Base-by-base conservation (phyloP, 331 rosid species). In the Malus hybrid region DNA sequence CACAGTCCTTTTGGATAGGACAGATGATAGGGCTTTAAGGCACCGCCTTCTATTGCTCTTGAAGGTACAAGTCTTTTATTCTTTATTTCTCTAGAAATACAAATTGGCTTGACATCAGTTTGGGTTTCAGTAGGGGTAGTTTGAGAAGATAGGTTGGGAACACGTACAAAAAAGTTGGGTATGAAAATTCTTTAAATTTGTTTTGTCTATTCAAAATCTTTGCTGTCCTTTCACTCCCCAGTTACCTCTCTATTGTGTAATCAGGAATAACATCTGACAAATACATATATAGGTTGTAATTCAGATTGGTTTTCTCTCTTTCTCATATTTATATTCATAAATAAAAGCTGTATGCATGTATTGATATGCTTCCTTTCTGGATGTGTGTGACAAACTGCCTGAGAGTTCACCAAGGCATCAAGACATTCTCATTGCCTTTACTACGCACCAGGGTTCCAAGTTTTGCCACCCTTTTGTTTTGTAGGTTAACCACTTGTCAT, bases 11-110 rank as follows among this genome's bases (percentile, higher is more conserved):
- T 82, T 95, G 91, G 99, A 95, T 83, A 87, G 99, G 82, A 95
- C 98, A 55, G 93, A 88, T 88, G 99, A 95, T 84, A 95, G 98
- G 83, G 96, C 99, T 79, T 83, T 95, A 85, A 95, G 99, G 83
- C 98, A 95, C 83, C 92, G 99, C 34, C 99, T 95, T 79, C 96
- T 95, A 55, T 89, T 95, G 82, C 99, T 95, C 78, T 80, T 92
- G 85, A 95, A 92, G 99, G 99, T 95, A 68, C 61, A 68, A 52
- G 42, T 58, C 57, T 61, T 26, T 20, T 68, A 33, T 19, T 52
- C 10, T 26, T 36, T 36, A 61, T 63, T 52, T 29, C 39, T 61
- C 39, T 77, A 15, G 69, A 2, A 77, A 58, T 32, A 44, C 26
- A 30, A 7, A 61, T 57, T 70, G 48, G 70, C 63, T 73, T 52